Percentiles rank a stretch among this genome's conserved stretches.
Evolutionary conservation across 1,284 basidiomycete species (phyloP).

Genomic region (Exobasidium rhododendri): DNA sequence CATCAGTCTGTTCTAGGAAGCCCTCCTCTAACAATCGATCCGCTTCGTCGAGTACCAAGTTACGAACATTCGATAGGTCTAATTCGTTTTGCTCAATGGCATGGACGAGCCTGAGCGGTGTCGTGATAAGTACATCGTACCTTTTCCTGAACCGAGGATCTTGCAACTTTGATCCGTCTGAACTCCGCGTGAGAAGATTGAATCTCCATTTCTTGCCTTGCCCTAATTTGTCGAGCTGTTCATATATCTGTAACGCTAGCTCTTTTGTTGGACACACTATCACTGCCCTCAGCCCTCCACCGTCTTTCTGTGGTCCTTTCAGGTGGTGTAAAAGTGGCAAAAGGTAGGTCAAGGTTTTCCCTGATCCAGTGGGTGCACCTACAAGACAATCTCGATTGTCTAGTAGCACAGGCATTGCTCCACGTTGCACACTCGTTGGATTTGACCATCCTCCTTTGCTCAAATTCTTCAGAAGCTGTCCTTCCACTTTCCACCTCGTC

Average conservation of each 20-base stretch:
- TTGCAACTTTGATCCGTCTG: slow-evolving; percentile 15
- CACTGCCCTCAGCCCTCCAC: slow-evolving; percentile 28
- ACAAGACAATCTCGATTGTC: slow-evolving; percentile 68
- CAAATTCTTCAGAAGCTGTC: slow-evolving; percentile 37
- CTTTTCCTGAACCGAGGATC: slow-evolving; percentile 25
- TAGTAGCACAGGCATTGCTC: slow-evolving; percentile 54
- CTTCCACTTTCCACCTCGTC: slow-evolving; percentile 27
- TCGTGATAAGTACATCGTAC: slow-evolving; percentile 49
- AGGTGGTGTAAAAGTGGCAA: slow-evolving; percentile 47
- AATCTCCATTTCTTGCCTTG: slow-evolving; percentile 33
- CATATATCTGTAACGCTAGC: slow-evolving; percentile 50
- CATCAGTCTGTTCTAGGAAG: slow-evolving; percentile 83
- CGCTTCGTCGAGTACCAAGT: slow-evolving; percentile 25
- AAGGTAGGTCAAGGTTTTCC: slow-evolving; percentile 52
- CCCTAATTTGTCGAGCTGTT: slow-evolving; percentile 30
- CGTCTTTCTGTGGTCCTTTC: slow-evolving; percentile 24
- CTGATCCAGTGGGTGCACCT: slow-evolving; percentile 51
- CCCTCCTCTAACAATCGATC: slow-evolving; percentile 72
- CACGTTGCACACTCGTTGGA: slow-evolving; percentile 55
- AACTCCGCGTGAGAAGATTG: slow-evolving; percentile 37
- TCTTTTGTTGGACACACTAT: slow-evolving; percentile 51
- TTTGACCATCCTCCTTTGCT: slow-evolving; percentile 34
- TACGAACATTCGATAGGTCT: slow-evolving; percentile 37
- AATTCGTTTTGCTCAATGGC: slow-evolving; percentile 45
- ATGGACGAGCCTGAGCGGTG: slow-evolving; percentile 49